phyloP scores from a whole-genome alignment of 169 alveolate genomes.

The Eimeria maxima region DNA sequence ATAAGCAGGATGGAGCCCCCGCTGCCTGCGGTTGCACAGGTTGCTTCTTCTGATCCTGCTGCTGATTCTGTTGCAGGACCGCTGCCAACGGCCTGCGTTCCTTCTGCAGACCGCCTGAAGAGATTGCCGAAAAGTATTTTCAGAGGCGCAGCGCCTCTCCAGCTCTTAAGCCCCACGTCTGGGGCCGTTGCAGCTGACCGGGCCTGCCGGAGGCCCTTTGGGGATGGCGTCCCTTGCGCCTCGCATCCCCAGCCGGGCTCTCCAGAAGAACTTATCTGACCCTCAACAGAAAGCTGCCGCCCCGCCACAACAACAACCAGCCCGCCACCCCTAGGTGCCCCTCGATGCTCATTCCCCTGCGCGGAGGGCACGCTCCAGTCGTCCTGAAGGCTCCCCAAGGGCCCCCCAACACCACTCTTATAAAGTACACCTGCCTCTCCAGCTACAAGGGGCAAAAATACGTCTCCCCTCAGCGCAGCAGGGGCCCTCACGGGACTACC shows the following conservation, averaged over 20 bases:
- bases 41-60: not conserved
- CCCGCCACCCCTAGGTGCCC: conserved; percentile 70
- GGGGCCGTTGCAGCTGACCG: not conserved
- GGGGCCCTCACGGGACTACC: conserved; percentile 38
- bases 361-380: not conserved
- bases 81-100: not conserved
- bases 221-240: not conserved
- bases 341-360: not conserved
- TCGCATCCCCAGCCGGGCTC: conserved; percentile 71
- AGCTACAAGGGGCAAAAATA: not conserved
- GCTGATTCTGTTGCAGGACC: not conserved
- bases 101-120: not conserved
- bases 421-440: conserved; percentile 15
- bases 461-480: not conserved
- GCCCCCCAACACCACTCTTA: not conserved
- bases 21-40: conserved; percentile 76
- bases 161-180: not conserved
- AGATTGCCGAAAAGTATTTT: not conserved
- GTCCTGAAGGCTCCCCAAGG: not conserved
- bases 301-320: conserved; percentile 47
- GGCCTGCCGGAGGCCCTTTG: not conserved
- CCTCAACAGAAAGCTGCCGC: conserved; percentile 45
- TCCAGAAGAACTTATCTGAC: conserved; percentile 71
- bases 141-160: not conserved
- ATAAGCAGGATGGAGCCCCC: conserved; percentile 71